A percentile compares a stretch with the other conserved stretches of the same genome.
Conservation (phyloP, 2,329 filamentous ascomycete species). For the Massarina eburnea region DNA sequence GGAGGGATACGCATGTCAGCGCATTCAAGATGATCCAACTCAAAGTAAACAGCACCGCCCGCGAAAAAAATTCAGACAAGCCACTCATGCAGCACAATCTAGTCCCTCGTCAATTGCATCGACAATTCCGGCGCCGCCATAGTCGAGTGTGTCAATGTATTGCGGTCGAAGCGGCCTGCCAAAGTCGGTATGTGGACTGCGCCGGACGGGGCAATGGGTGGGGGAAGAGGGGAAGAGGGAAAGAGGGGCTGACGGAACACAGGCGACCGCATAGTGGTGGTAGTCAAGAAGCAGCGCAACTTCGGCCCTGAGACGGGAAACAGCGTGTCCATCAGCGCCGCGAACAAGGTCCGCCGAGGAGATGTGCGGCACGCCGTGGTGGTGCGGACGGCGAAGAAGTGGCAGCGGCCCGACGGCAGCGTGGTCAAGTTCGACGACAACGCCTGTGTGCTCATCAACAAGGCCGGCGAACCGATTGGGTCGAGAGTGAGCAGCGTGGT, state of each 20-base stretch:
- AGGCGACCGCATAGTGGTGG: conserved; percentile 97
- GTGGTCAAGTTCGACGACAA: conserved; percentile 96
- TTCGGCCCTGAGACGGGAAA: conserved; percentile 71
- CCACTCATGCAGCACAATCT: conserved; percentile 58
- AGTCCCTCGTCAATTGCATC: conserved; percentile 98
- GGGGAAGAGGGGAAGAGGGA: not conserved
- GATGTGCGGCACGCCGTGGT: conserved; percentile 96
- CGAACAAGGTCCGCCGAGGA: conserved; percentile 93
- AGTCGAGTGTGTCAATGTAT: conserved; percentile 91
- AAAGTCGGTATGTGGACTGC: conserved; percentile 71
- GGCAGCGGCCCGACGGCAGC: conserved; percentile 83
- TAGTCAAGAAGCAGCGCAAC: conserved; percentile 92
- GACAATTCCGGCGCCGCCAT: conserved; percentile 98
- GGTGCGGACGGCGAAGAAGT: conserved; percentile 86
- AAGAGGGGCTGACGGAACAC: conserved; percentile 15
- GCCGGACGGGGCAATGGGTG: not conserved
- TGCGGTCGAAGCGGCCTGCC: conserved; percentile 86
- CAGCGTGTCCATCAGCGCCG: conserved; percentile 69
- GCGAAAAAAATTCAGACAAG: conserved; percentile 7
- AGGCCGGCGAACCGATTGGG: conserved; percentile 92
- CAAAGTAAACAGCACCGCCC: conserved; percentile 27
- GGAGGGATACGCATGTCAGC: not conserved
- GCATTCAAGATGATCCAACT: conserved; percentile 39
- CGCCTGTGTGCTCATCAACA: conserved; percentile 95
- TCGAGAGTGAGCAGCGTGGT: conserved; percentile 77